These are phyloP conservation scores for Paramecium biaurelia DNA, from an alignment of 73 alveolate species.

Conservation along the genomic window DNA sequence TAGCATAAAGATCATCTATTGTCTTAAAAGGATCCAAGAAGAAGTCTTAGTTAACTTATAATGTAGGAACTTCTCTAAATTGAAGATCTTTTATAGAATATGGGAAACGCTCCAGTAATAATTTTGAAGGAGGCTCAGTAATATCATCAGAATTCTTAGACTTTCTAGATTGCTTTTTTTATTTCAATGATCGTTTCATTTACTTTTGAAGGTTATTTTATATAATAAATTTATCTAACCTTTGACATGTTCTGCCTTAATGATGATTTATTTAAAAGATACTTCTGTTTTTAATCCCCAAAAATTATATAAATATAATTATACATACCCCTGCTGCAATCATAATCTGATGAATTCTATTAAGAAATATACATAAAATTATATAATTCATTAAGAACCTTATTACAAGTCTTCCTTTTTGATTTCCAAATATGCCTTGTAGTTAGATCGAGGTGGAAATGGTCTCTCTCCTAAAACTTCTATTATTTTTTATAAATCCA, in stretches of 20 bases:
- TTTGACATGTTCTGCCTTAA: not conserved
- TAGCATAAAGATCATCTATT: conserved; percentile 68
- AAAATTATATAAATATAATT: not conserved
- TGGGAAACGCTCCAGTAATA: conserved; percentile 34
- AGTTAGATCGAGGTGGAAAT: conserved; percentile 74
- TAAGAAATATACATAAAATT: not conserved
- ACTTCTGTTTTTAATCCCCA: not conserved
- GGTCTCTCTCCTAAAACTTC: conserved; percentile 84
- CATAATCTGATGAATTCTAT: conserved; percentile 6
- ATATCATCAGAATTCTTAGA: conserved; percentile 11
- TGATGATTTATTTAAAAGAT: conserved; percentile 3
- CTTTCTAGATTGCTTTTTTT: not conserved
- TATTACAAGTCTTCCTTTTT: conserved; percentile 61
- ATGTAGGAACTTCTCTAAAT: conserved; percentile 54
- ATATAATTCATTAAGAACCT: not conserved
- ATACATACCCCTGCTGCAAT: not conserved
- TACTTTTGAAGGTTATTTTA: not conserved
- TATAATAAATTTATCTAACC: not conserved
- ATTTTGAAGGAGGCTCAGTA: not conserved
- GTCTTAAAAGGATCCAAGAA: conserved; percentile 73
- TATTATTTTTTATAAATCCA: conserved; percentile 75
- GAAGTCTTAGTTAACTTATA: conserved; percentile 71
- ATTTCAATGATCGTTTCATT: not conserved
- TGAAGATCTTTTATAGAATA: not conserved
- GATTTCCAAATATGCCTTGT: conserved; percentile 70